Base-by-base conservation (phyloP, 2,329 filamentous ascomycete species). In the Colletotrichum higginsianum region DNA sequence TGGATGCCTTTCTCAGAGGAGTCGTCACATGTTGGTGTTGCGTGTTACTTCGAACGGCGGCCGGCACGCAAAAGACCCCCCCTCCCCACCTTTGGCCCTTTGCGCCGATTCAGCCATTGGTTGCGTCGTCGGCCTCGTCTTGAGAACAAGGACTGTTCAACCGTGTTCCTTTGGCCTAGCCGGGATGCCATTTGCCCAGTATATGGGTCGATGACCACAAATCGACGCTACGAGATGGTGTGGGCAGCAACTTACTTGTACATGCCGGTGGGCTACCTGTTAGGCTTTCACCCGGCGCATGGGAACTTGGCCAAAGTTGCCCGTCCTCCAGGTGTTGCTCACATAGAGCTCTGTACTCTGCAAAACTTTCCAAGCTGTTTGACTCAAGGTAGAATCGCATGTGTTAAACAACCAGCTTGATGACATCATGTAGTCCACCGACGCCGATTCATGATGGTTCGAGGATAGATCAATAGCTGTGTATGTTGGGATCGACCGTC, bases 41-140 rank as follows among this genome's bases (percentile, higher is more conserved):
- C 13, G 46, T 61, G 21, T 50, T 44, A 58, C 58, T 46, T n/a
- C 23, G 44, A 38, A 68, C 21, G 50, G 46, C 16, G 38, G 44
- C 44, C 26, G 40, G 46, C 46, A 38, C 30, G 52, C 16, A 56
- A 30, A 40, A 23, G 13, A 23, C 30, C 21, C 44, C 44, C 68
- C 35, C 30, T 1, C 30, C 30, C 30, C 30, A 7, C 30, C 30
- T 30, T 30, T 30, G 26, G 38, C 49, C 30, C 62, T 57, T 56
- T 46, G 15, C 40, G 63, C 63, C 67, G 67, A 70, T 49, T 50
- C 58, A 56, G 46, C 68, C 61, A 35, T 58, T 71, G 57, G 52
- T 52, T 55, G 57, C 64, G 35, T 56, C n/a, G 40, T 57, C 61
- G 40, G 35, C 62, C 30, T 12, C 35, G n/a, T 4, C 23, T 35